A percentile compares a stretch with the other conserved stretches of the same genome.
Evolutionary conservation across 768 basidiomycete species (phyloP).

Genomic region (Pulveroboletus frians): DNA sequence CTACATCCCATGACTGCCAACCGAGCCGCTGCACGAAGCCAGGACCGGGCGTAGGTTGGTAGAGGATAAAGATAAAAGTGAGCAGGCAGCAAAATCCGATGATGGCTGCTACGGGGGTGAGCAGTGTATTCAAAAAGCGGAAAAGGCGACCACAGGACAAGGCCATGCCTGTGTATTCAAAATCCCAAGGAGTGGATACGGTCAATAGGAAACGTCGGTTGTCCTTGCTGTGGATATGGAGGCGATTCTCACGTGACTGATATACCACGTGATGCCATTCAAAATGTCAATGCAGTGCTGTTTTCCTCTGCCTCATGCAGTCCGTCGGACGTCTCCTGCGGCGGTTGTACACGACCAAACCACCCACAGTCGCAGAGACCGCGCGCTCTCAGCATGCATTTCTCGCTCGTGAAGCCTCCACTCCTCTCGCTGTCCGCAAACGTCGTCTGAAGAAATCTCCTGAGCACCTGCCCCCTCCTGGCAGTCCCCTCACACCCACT

Average conservation of each 20-base stretch:
- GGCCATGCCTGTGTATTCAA: constrained; percentile 31
- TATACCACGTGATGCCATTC: not conserved
- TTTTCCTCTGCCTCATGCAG: constrained; percentile 23
- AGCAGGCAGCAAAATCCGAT: constrained; percentile 68
- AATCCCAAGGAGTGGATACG: not conserved
- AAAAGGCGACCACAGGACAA: constrained; percentile 39
- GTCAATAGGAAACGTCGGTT: not conserved
- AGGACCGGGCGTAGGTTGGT: constrained; percentile 72
- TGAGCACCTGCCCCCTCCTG: constrained; percentile 31
- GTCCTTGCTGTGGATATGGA: not conserved
- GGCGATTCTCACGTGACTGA: not conserved
- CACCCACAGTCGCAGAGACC: constrained; percentile 25
- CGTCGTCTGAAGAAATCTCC: constrained; percentile 54
- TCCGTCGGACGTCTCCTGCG: constrained; percentile 28
- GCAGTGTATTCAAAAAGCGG: constrained; percentile 49
- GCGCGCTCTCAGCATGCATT: constrained; percentile 46
- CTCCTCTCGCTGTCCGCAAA: constrained; percentile 67
- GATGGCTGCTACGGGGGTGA: constrained; percentile 55
- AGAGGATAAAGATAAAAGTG: constrained; percentile 72
- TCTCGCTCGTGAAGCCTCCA: constrained; percentile 59
- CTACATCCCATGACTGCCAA: constrained; percentile 84
- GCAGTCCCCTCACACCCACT: constrained; percentile 58
- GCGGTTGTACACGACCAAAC: constrained; percentile 36
- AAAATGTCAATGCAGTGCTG: not conserved
- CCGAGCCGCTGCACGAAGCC: constrained; percentile 68